Evolutionary conservation across 495 filamentous ascomycete species (phyloP).

Genomic region (Cercophora samala): DNA sequence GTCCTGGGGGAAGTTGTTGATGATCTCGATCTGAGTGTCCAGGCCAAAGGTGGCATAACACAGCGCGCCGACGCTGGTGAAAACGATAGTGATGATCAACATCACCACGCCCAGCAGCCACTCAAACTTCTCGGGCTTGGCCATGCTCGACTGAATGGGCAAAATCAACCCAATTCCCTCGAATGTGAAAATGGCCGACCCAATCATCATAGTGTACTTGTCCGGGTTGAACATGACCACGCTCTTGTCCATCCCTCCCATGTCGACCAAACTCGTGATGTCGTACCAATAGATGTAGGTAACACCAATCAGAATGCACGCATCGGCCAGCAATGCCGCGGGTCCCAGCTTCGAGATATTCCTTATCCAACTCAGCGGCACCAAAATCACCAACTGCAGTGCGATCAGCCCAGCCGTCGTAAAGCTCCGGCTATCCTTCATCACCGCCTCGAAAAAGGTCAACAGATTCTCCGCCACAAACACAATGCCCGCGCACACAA

Average conservation of each 20-base stretch:
- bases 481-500: slow-evolving; percentile 63
- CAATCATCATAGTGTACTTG: slow-evolving; percentile 60
- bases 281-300: slow-evolving; percentile 63
- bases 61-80: slow-evolving; percentile 59
- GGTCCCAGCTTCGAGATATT: slow-evolving; percentile 63
- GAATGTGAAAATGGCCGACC: slow-evolving; percentile 64
- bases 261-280: slow-evolving; percentile 43
- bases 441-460: slow-evolving; percentile 56
- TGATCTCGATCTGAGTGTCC: slow-evolving; percentile 57
- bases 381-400: slow-evolving; percentile 53
- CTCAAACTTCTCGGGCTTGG: slow-evolving; percentile 56
- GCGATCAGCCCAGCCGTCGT: slow-evolving; percentile 50
- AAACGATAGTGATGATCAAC: slow-evolving; percentile 60
- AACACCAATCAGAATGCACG: slow-evolving; percentile 61
- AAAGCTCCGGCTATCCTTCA: slow-evolving; percentile 35
- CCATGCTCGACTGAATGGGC: slow-evolving; percentile 63
- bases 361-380: slow-evolving; percentile 59
- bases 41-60: slow-evolving; percentile 64
- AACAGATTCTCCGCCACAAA: slow-evolving; percentile 63
- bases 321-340: slow-evolving; percentile 57
- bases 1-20: slow-evolving; percentile 61
- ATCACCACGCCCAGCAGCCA: slow-evolving; percentile 57
- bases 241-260: slow-evolving; percentile 44
- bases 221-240: slow-evolving; percentile 60
- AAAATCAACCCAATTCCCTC: slow-evolving; percentile 66